Conservation (phyloP, 768 basidiomycete genomes). For the Pleurotus cornucopiae region DNA sequence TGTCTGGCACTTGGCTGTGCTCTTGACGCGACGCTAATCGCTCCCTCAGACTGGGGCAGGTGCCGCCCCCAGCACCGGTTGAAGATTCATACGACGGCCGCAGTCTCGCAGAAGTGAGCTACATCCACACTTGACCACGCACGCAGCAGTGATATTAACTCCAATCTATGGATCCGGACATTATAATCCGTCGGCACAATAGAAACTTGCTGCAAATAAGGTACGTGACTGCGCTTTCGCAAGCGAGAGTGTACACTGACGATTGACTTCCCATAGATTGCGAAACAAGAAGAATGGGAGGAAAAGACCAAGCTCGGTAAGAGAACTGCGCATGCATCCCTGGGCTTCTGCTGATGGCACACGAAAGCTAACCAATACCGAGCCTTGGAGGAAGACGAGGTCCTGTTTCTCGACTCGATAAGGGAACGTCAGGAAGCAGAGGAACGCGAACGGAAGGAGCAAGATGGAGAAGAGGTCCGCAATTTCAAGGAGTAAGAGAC, state of each 20-base stretch:
- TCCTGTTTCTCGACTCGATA: slow-evolving; percentile 83
- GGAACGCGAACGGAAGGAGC: slow-evolving; percentile 68
- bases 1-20: slow-evolving; percentile 4
- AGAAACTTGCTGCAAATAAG: slow-evolving; percentile 91
- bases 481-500: slow-evolving; percentile 67
- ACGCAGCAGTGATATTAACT: slow-evolving; percentile 37
- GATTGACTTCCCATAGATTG: slow-evolving; percentile 44
- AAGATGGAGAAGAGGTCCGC: slow-evolving; percentile 76
- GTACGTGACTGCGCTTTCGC: slow-evolving; percentile 32
- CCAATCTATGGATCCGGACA: slow-evolving; percentile 36
- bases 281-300: slow-evolving; percentile 93
- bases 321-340: slow-evolving; percentile 17
- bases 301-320: slow-evolving; percentile 76
- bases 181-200: slow-evolving; percentile 20
- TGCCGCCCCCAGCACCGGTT: slow-evolving; percentile 70
- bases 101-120: slow-evolving; percentile 82
- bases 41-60: slow-evolving; percentile 66
- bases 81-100: slow-evolving; percentile 82
- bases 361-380: slow-evolving; percentile 79
- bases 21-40: slow-evolving; percentile 9
- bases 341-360: slow-evolving; percentile 8
- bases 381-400: slow-evolving; percentile 85
- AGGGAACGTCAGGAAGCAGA: slow-evolving; percentile 72
- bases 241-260: slow-evolving; percentile 12
- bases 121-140: background rate